Conservation (phyloP, 2,329 filamentous ascomycete species). For the Pseudogymnoascus sp. region DNA sequence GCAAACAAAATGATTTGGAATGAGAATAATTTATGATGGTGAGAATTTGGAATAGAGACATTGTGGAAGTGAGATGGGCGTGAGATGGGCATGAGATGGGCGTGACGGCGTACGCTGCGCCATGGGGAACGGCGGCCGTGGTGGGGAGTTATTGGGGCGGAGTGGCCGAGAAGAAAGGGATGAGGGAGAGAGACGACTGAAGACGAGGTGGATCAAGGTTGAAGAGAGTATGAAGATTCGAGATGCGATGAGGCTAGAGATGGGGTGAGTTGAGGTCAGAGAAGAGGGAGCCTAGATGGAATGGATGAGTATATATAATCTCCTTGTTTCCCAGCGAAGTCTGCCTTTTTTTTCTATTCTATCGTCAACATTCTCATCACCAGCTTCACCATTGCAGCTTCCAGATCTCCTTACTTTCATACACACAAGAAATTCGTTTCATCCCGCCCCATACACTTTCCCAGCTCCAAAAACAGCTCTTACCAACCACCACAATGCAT, state of each 20-base stretch:
- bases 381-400: background rate
- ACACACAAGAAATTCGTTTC: background rate
- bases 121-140: background rate
- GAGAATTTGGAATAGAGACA: background rate
- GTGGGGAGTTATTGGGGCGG: background rate
- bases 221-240: background rate
- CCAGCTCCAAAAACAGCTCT: constrained; percentile 6
- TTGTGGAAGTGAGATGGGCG: background rate
- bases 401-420: background rate
- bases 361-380: background rate
- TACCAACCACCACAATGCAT: constrained; percentile 28
- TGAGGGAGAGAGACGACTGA: background rate
- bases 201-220: background rate
- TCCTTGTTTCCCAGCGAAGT: background rate
- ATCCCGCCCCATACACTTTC: background rate
- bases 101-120: background rate
- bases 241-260: background rate
- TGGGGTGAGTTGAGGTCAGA: background rate
- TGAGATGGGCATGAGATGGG: too few relatives aligned
- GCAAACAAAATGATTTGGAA: background rate
- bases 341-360: background rate
- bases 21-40: background rate
- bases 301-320: background rate
- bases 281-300: background rate
- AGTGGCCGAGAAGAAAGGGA: background rate